Evolutionary conservation across 306 rosid genomes (phyloP), one percentile per base, ranked within the genome.

Genomic region (Boehmeria nivea): DNA sequence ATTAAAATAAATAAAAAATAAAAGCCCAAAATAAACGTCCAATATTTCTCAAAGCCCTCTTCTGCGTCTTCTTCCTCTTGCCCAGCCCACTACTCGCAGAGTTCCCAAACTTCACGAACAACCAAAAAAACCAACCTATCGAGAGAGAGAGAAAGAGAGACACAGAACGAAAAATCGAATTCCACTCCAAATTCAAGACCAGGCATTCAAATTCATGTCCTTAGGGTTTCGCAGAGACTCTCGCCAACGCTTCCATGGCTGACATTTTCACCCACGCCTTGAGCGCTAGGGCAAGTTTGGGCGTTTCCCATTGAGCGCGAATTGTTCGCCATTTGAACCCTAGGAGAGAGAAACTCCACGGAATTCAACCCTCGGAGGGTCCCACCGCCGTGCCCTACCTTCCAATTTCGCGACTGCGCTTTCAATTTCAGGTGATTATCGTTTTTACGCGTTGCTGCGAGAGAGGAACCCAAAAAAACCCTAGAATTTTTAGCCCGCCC

Each of bases 21-120:
- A 65, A 81, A 83, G 95, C 94, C 97, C 95, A 90, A 81, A 72
- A 69, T 58, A 75, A 27, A 72, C 50, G 78, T 70, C 87, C 89
- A 77, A 66, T 47, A 70, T 72, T 54, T 48, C n/a, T n/a, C 67
- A 57, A 77, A 83, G 84, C 83, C 94, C 87, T 72, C 71, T 69
- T 73, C 65, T 56, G 74, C 77, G 9, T 83, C 88, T 67, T 84
- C 94, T 52, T 84, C 83, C 64, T 48, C 85, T 62, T 81, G 86
- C 67, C 80, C 95, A 90, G 95, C 95, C 95, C 95, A 87, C 88
- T 66, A 81, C 78, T 69, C 71, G 71, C 94, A 84, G 94, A 82
- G 94, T 48, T 51, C 70, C 63, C 63, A 72, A 49, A 71, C 72
- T 56, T 36, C 50, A 54, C 60, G 49, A 40, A 23, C 34, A 40